A percentile compares a stretch with the other conserved stretches of the same genome.
phyloP scores from a whole-genome alignment of 2,329 filamentous ascomycete species.

The Neurospora crassa region DNA sequence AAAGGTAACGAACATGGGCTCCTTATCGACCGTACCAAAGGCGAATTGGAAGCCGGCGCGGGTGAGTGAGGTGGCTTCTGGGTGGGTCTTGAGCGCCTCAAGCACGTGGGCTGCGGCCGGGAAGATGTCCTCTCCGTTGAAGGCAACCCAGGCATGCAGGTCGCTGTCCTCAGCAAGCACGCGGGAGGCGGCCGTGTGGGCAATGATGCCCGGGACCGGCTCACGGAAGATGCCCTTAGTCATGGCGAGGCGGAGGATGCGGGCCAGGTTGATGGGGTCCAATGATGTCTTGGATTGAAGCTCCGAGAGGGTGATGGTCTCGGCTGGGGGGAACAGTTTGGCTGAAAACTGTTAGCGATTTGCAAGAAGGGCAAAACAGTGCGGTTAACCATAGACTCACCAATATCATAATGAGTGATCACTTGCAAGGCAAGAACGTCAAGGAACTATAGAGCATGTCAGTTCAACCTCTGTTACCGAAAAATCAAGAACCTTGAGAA shows the following conservation, averaged over 20 bases:
- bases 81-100: constrained; percentile 32
- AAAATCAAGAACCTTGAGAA: not conserved
- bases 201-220: constrained; percentile 37
- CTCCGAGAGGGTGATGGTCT: constrained; percentile 34
- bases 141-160: constrained; percentile 45
- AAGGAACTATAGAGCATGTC: constrained; percentile 29
- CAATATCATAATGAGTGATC: constrained; percentile 40
- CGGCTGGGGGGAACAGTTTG: constrained; percentile 38
- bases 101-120: constrained; percentile 38
- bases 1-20: constrained; percentile 45
- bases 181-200: constrained; percentile 45
- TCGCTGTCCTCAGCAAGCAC: constrained; percentile 37
- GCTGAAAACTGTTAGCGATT: constrained; percentile 24
- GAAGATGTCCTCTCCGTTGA: constrained; percentile 45
- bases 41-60: constrained; percentile 43
- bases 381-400: constrained; percentile 29
- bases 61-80: constrained; percentile 37
- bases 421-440: constrained; percentile 40
- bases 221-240: constrained; percentile 48
- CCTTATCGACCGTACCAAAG: constrained; percentile 38
- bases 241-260: constrained; percentile 46
- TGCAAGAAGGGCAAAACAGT: constrained; percentile 29
- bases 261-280: constrained; percentile 39
- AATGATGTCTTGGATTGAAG: constrained; percentile 36
- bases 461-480: not conserved